Base-by-base conservation (phyloP, 345 rosid species). In the Eucalyptus cloeziana region DNA sequence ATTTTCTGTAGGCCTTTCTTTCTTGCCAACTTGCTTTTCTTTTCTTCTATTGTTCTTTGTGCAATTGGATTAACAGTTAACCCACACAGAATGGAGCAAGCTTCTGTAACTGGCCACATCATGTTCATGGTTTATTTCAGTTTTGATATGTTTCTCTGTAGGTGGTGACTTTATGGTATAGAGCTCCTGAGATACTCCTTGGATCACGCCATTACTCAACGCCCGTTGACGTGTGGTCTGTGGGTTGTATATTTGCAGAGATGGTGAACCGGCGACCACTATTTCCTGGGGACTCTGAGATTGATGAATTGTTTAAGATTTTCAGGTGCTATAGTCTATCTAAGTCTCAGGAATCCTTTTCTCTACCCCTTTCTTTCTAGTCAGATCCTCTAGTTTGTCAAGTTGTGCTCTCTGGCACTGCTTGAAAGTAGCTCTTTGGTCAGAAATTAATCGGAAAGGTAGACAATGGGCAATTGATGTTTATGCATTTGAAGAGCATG, bases 181-280 rank as follows among this genome's bases (percentile, higher is more conserved):
- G 93, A 86, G 93, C 95, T 40, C 94, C 95, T 33, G 95, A 94
- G 89, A 88, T 91, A 81, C 92, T 91, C 67, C 91, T 94, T 51
- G 93, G 92, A 40, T 88, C 91, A 86, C 90, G 90, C 27, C 91
- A 89, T 88, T 92, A 92, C 91, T 91, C 93, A 3, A 91, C 92
- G 13, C 92, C 93, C 4, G 91, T 92, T 54, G 94, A 94, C 33
- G 87, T 94, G 44, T 94, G 96, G 95, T 91, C 94, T 19, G 93
- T 90, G 58, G 95, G 96, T 22, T 93, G 95, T 88, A 93, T 93
- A 89, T 94, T 94, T 86, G 92, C 94, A 52, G 95, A 94, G 91
- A 92, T 94, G 94, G 90, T 90, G 90, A 91, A 86, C 58, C 87
- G 89, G 81, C 86, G 62, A 85, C 91, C 91, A 30, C 52, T 94